Evolutionary conservation across 1,284 basidiomycete genomes (phyloP).

Genomic region (Ustilago xerochloae): DNA sequence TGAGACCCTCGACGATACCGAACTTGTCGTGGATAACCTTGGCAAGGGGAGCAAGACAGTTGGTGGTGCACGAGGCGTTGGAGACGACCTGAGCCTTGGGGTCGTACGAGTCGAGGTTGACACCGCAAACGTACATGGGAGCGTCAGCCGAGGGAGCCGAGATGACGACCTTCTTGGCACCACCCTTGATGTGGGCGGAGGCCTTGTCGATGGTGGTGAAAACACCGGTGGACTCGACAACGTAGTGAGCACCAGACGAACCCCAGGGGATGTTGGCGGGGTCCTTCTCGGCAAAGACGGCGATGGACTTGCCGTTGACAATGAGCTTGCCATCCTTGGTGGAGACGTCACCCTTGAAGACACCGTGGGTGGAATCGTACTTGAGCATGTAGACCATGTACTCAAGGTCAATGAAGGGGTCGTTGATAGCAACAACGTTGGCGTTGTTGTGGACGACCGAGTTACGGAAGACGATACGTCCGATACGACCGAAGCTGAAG

Average conservation of each 20-base stretch:
- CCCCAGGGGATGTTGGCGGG: constrained; percentile 89
- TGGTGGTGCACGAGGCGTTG: constrained; percentile 99
- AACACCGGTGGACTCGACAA: constrained; percentile 99
- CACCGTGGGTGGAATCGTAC: constrained; percentile 97
- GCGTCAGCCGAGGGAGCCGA: constrained; percentile 98
- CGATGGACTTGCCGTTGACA: constrained; percentile 83
- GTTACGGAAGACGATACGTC: constrained; percentile 90
- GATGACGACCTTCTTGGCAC: constrained; percentile 99
- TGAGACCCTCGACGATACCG: constrained; percentile 75
- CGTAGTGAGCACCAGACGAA: constrained; percentile 84
- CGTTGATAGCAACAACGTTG: constrained; percentile 68
- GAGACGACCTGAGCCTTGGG: constrained; percentile 90
- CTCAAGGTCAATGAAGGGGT: constrained; percentile 91
- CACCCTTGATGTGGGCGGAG: constrained; percentile 93
- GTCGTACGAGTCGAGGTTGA: constrained; percentile 95
- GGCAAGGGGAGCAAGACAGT: constrained; percentile 93
- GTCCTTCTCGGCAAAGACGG: constrained; percentile 85
- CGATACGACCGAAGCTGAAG: constrained; percentile 66
- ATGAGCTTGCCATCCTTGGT: constrained; percentile 88
- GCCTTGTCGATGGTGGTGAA: constrained; percentile 95
- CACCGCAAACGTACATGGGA: constrained; percentile 86
- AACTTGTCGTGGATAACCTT: constrained; percentile 94
- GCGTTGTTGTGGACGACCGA: constrained; percentile 52
- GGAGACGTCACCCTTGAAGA: constrained; percentile 88
- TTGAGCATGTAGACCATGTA: constrained; percentile 89